Conservation (phyloP, 2,329 filamentous ascomycete genomes). For the Pseudogymnoascus sp. region DNA sequence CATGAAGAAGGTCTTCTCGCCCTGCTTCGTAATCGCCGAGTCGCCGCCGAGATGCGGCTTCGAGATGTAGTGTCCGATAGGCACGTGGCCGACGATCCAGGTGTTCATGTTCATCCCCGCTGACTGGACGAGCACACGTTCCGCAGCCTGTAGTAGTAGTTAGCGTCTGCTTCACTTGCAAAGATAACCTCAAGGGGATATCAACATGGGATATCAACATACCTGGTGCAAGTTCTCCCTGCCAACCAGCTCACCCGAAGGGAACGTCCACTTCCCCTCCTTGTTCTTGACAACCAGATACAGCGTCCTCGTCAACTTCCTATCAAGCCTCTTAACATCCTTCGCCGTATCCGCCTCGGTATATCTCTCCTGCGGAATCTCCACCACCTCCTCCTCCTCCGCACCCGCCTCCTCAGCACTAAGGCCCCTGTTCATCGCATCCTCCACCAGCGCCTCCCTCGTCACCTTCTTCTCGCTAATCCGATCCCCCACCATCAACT, state of each 20-base stretch:
- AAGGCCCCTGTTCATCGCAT: slow-evolving; percentile 55
- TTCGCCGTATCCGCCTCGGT: slow-evolving; percentile 72
- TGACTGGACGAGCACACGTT: slow-evolving; percentile 67
- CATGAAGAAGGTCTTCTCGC: slow-evolving; percentile 89
- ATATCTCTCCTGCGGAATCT: slow-evolving; percentile 59
- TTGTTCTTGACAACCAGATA: slow-evolving; percentile 77
- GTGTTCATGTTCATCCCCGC: slow-evolving; percentile 97
- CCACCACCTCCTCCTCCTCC: slow-evolving; percentile 52
- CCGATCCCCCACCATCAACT: slow-evolving; percentile 67
- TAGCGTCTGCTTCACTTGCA: neutral
- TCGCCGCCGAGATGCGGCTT: slow-evolving; percentile 42
- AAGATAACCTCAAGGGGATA: neutral
- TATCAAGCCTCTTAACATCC: slow-evolving; percentile 72
- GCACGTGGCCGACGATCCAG: slow-evolving; percentile 88
- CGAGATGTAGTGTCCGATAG: slow-evolving; percentile 70
- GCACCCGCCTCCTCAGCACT: slow-evolving; percentile 32
- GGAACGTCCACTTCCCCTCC: slow-evolving; percentile 74
- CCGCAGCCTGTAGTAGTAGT: slow-evolving; percentile 58
- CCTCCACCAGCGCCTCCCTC: slow-evolving; percentile 62
- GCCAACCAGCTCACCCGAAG: slow-evolving; percentile 59
- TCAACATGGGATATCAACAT: slow-evolving; percentile 39
- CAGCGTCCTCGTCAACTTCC: slow-evolving; percentile 71
- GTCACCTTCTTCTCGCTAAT: slow-evolving; percentile 58
- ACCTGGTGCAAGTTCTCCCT: slow-evolving; percentile 80
- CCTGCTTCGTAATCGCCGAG: slow-evolving; percentile 39